Conservation (phyloP, 495 filamentous ascomycete genomes). For the Lophium mytilinum region DNA sequence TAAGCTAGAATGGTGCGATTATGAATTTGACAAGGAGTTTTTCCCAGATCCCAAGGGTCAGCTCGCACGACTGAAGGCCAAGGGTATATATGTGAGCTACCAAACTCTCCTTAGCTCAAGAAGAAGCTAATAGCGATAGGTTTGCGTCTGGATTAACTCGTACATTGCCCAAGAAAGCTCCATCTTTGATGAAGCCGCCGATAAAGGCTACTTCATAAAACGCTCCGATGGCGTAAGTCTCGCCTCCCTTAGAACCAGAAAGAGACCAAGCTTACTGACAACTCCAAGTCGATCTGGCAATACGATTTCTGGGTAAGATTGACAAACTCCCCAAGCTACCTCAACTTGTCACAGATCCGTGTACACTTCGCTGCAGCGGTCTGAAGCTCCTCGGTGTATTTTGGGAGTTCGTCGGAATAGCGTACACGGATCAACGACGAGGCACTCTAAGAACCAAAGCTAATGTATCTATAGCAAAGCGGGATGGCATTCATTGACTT, state of each 20-base stretch:
- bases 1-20: conserved; percentile 69
- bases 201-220: conserved; percentile 58
- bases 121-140: conserved; percentile 5
- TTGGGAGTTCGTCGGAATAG: conserved; percentile 44
- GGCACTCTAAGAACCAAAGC: too few species aligned
- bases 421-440: too few species aligned
- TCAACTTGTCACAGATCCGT: too few species aligned
- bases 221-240: conserved; percentile 58
- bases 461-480: too few species aligned
- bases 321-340: too few species aligned
- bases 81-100: conserved; percentile 38
- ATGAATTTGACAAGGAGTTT: conserved; percentile 55
- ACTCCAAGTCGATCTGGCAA: conserved; percentile 59
- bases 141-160: conserved; percentile 63
- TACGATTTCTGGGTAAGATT: conserved; percentile 39
- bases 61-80: conserved; percentile 51
- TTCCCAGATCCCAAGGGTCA: conserved; percentile 57
- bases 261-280: too few species aligned
- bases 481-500: conserved; percentile 66
- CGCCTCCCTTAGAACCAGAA: too few species aligned
- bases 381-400: conserved; percentile 15
- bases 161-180: conserved; percentile 58
- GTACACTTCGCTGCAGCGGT: too few species aligned
- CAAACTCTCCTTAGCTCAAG: too few species aligned
- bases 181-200: conserved; percentile 52